phyloP scores from a whole-genome alignment of 331 rosid genomes.

The Telfairia occidentalis region DNA sequence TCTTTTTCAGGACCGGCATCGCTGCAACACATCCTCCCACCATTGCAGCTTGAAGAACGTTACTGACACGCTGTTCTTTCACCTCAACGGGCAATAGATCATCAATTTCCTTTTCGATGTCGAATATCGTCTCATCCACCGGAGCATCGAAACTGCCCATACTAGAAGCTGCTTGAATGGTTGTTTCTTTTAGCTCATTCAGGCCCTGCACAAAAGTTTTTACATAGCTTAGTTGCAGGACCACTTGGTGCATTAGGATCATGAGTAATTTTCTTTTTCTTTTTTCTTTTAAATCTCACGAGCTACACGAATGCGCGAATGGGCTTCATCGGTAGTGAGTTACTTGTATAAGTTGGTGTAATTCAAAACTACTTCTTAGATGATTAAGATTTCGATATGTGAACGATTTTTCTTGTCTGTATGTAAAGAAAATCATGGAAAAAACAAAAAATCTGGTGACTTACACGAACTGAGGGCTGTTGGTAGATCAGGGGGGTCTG shows the following conservation, averaged over 20 bases:
- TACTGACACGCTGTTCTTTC: slow-evolving; percentile 88
- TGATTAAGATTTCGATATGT: not conserved
- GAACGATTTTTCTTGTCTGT: not conserved
- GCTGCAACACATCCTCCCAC: slow-evolving; percentile 96
- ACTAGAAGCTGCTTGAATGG: slow-evolving; percentile 74
- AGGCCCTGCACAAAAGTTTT: slow-evolving; percentile 44
- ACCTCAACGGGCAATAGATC: slow-evolving; percentile 92
- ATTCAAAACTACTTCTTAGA: not conserved
- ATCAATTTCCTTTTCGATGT: slow-evolving; percentile 87
- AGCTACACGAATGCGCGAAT: not conserved
- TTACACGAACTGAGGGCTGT: slow-evolving; percentile 55
- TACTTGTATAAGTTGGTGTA: not conserved
- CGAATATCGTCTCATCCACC: slow-evolving; percentile 70
- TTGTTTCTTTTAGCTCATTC: slow-evolving; percentile 74
- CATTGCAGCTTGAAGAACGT: slow-evolving; percentile 76
- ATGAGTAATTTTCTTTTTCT: not conserved
- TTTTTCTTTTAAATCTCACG: not conserved
- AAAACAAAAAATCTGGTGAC: not conserved
- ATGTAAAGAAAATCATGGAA: not conserved
- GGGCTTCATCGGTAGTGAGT: not conserved
- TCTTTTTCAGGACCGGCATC: slow-evolving; percentile 87
- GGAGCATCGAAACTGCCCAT: slow-evolving; percentile 82
- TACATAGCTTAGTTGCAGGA: not conserved
- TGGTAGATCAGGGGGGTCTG: slow-evolving; percentile 90
- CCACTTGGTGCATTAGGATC: not conserved